Evolutionary conservation across 2,329 filamentous ascomycete species (phyloP), one percentile per base, ranked within the genome.

Genomic region (Blumeriella jaapii): DNA sequence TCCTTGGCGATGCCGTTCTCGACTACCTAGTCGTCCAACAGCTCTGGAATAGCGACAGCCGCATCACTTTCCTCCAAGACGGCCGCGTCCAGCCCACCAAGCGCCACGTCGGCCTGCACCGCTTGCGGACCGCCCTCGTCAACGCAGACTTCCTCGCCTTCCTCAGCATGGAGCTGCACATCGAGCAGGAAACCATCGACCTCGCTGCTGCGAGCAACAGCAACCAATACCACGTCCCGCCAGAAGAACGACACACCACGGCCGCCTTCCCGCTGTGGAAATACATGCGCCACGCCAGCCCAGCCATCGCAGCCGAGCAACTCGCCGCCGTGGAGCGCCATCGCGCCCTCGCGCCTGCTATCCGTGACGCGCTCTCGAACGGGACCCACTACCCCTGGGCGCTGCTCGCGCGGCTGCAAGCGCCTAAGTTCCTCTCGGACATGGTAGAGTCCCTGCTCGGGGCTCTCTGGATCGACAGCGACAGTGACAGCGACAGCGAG

Each of bases 141-240:
- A 95, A 93, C 47, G 79, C 72, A 0, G 71, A 85, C 40, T 80
- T 93, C 38, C 69, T 96, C 0, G 78, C 78, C 0, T 93, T 86
- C 50, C 57, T 83, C 6, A 74, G 75, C 47, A 74, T 94, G 61
- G 69, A 75, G 39, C 67, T 61, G 50, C 52, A 50, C 10, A 48
- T 63, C 5, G 33, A 51, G 5, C 56, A 63, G 37, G 54, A 60
- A 31, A 38, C 48, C 3, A 47, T 51, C 3, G 34, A 47, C 8
- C 12, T 52, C n/a, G n/a, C n/a, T n/a, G n/a, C n/a, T n/a, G n/a
- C n/a, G n/a, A n/a, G n/a, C n/a, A n/a, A n/a, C n/a, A n/a, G n/a
- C n/a, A n/a, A n/a, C n/a, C n/a, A n/a, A n/a, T n/a, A n/a, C n/a
- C n/a, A n/a, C n/a, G n/a, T n/a, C n/a, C n/a, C n/a, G n/a, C n/a